Base-by-base conservation (phyloP, 2,329 filamentous ascomycete species). In the Ophiocordyceps polyrhachis-furcata region DNA sequence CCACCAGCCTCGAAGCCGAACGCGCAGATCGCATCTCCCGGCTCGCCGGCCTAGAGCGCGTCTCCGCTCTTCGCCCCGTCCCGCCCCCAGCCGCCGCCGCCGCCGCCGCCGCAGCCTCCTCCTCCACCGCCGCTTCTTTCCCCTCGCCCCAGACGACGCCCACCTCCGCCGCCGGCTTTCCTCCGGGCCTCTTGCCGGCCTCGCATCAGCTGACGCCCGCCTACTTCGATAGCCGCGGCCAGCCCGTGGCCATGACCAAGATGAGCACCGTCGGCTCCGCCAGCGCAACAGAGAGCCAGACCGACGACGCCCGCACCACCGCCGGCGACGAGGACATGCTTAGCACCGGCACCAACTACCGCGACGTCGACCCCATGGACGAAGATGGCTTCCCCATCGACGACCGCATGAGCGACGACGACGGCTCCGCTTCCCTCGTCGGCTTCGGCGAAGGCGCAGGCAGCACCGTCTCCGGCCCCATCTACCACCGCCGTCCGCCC, bases 11-110 rank as follows among this genome's bases (percentile, higher is more conserved):
- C 48, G 88, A 94, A 55, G 87, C 87, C 50, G 88, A 94, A 62
- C 85, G 88, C 53, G 87, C 86, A 50, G 88, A 95, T 63, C 87
- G 89, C 56, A 95, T 96, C 62, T 94, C 87, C 40, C 87, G 89
- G 43, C 78, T 95, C 20, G 84, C 88, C 13, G 89, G 89, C n/a
- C 75, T 95, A 35, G 87, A 93, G 60, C 79, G 84, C 46, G 80
- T 95, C 46, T 80, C 83, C 15, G 83, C 85, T n/a, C 71, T 81
- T 12, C 35, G 35, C n/a, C 35, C 40, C 79, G 83, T 49, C 68
- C 74, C 28, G 61, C 65, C 11, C 45, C 54, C 57, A 42, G 42
- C 52, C 28, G 29, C 43, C 23, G 44, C 59, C 25, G 4, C 25
- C 6, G 25, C 25, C 29, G 54, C 49, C 53, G 45, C 48, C 53